Conservation (phyloP, 2,329 filamentous ascomycete species). For the Apiospora sp. region DNA sequence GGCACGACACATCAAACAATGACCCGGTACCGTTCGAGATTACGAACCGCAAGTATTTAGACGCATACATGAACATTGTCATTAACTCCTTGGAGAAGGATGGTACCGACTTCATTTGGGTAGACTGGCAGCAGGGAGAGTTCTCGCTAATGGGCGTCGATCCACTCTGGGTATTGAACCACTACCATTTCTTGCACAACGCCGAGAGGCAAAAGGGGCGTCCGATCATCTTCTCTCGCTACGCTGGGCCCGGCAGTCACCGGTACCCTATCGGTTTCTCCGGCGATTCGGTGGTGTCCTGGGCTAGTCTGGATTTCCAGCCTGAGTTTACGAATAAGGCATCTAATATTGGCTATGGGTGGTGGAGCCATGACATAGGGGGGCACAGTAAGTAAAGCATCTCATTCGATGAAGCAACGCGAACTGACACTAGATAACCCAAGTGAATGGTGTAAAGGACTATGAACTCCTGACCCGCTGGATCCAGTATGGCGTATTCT, state of each 20-base stretch:
- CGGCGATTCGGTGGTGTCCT: conserved; percentile 66
- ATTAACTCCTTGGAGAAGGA: conserved; percentile 62
- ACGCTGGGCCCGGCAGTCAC: conserved; percentile 68
- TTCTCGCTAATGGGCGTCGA: conserved; percentile 64
- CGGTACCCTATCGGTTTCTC: conserved; percentile 72
- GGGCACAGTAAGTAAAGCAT: conserved; percentile 53
- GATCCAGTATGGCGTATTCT: conserved; percentile 69
- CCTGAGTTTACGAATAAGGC: conserved; percentile 72
- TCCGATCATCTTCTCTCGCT: conserved; percentile 66
- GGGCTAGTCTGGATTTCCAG: conserved; percentile 68
- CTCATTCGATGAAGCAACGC: background rate
- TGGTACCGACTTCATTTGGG: conserved; percentile 71
- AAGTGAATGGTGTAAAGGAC: conserved; percentile 57
- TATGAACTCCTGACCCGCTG: conserved; percentile 67
- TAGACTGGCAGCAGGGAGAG: conserved; percentile 72
- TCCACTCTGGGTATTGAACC: conserved; percentile 71
- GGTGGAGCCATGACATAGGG: conserved; percentile 76
- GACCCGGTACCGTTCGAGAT: conserved; percentile 65
- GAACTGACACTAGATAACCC: background rate
- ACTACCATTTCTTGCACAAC: conserved; percentile 68
- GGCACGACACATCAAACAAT: conserved; percentile 56
- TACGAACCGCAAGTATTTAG: conserved; percentile 59
- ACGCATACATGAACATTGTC: conserved; percentile 66
- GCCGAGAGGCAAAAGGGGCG: conserved; percentile 47
- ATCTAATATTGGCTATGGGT: conserved; percentile 72